These are phyloP conservation scores for Aspergillus puulaauensis DNA, from an alignment of 2,329 filamentous ascomycete species.

Conservation along the genomic window DNA sequence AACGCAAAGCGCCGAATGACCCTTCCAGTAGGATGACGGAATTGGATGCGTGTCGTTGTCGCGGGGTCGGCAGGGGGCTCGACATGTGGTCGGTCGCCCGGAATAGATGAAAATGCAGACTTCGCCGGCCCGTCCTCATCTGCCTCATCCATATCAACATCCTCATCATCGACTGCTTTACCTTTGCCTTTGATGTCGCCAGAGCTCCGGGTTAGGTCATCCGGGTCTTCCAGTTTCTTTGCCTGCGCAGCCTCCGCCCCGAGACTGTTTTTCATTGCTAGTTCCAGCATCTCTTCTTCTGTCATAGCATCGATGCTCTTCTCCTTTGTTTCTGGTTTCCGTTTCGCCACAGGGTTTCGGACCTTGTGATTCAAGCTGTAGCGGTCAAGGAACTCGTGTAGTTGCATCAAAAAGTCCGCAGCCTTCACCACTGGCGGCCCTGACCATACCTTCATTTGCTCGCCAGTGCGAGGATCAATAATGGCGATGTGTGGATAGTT, in stretches of 20 bases:
- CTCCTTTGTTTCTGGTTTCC: slow-evolving; percentile 69
- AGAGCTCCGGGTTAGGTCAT: slow-evolving; percentile 74
- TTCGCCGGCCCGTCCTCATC: slow-evolving; percentile 35
- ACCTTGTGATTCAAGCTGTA: slow-evolving; percentile 86
- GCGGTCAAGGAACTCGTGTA: slow-evolving; percentile 94
- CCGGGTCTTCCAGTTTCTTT: slow-evolving; percentile 71
- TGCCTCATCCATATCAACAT: slow-evolving; percentile 37
- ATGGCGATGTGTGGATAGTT: slow-evolving; percentile 96
- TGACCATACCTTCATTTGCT: slow-evolving; percentile 96
- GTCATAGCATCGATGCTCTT: slow-evolving; percentile 85
- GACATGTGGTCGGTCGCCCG: slow-evolving; percentile 68
- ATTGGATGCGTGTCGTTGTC: slow-evolving; percentile 84
- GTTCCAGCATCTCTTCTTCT: slow-evolving; percentile 94
- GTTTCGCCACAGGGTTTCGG: slow-evolving; percentile 87
- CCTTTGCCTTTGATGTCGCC: slow-evolving; percentile 46
- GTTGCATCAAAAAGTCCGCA: slow-evolving; percentile 81
- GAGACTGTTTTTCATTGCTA: slow-evolving; percentile 88
- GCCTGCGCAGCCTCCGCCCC: slow-evolving; percentile 50
- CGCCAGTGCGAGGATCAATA: slow-evolving; percentile 90
- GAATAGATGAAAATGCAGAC: slow-evolving; percentile 66
- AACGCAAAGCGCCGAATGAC: slow-evolving; percentile 83
- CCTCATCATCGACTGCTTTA: slow-evolving; percentile 49
- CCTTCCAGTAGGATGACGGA: slow-evolving; percentile 79
- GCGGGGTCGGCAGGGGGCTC: slow-evolving; percentile 73
- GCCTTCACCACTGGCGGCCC: slow-evolving; percentile 75